These are phyloP conservation scores for Eucalyptus paniculata DNA, from an alignment of 345 rosid species.

Conservation along the genomic window DNA sequence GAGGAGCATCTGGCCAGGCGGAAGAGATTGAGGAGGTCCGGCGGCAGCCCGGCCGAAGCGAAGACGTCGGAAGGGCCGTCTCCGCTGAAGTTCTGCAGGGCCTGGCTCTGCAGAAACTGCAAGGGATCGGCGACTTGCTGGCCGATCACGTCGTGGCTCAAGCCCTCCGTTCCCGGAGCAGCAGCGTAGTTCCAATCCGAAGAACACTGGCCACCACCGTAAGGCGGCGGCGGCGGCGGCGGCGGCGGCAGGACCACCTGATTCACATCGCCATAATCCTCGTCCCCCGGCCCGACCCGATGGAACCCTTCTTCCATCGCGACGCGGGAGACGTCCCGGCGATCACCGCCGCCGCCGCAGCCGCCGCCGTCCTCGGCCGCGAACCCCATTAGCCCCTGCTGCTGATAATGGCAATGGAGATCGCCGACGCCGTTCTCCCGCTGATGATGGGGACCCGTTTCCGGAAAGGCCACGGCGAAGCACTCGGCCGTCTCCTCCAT, in stretches of 20 bases:
- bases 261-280: not conserved
- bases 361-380: not conserved
- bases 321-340: not conserved
- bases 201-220: not conserved
- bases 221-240: not conserved
- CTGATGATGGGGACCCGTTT: not conserved
- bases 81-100: not conserved
- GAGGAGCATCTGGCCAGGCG: not conserved
- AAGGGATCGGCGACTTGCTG: not conserved
- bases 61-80: not conserved
- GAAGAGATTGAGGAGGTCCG: slow-evolving; percentile 63
- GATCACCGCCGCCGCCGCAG: not conserved
- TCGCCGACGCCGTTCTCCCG: not conserved
- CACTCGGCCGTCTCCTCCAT: not conserved
- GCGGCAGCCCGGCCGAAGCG: not conserved
- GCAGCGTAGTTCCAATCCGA: not conserved
- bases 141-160: not conserved
- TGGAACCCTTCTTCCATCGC: not conserved
- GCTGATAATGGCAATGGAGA: not conserved
- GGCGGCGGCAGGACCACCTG: not conserved
- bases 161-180: not conserved
- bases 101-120: not conserved
- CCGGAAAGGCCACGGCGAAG: not conserved
- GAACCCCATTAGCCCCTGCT: not conserved
- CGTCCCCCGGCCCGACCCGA: not conserved